Evolutionary conservation across 116 monocot species (phyloP), one percentile per base, ranked within the genome.

Genomic region (Posidonia oceanica): DNA sequence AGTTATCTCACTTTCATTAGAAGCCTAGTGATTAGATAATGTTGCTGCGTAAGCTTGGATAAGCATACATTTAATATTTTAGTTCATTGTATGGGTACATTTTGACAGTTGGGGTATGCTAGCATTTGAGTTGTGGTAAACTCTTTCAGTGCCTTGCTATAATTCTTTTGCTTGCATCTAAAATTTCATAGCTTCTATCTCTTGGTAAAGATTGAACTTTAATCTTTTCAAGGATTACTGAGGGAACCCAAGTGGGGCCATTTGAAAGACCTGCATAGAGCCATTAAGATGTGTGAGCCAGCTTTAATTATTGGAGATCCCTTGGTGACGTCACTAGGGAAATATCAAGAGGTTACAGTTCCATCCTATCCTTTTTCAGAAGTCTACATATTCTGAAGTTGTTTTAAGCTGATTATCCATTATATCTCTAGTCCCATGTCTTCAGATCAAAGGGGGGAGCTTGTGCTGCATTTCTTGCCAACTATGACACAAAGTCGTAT

Each of bases 191-290:
- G 48, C 48, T 48, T 48, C 7, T 48, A 48, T 48, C 7, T 48
- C 48, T 48, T 10, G 12, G 48, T 67, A 23, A 51, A 65, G 39
- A 40, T 38, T n/a, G 6, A 11, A 22, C 52, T 67, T 48, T 14
- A 23, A 64, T 40, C 40, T 52, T 64, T 10, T 51, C 14, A 54
- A 98, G 98, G 93, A 72, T 68, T 99, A 61, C 17, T 83, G 52
- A 90, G 99, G 73, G 72, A 93, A 71, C 99, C 90, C 16, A 99
- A 99, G 77, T 99, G 86, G 86, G 93, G 86, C 21, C 99, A 99
- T 79, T 74, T 99, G 75, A 90, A 80, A 59, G 88, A 99, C 63
- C 52, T 99, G 39, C 99, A 99, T 69, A 90, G 73, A 80, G 84
- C 86, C 20, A 93, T 99, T 71, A 99, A 90, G 71, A 77, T 78